Evolutionary conservation across 2,329 filamentous ascomycete species (phyloP), one percentile per base, ranked within the genome.

Genomic region (Fusarium continuum): DNA sequence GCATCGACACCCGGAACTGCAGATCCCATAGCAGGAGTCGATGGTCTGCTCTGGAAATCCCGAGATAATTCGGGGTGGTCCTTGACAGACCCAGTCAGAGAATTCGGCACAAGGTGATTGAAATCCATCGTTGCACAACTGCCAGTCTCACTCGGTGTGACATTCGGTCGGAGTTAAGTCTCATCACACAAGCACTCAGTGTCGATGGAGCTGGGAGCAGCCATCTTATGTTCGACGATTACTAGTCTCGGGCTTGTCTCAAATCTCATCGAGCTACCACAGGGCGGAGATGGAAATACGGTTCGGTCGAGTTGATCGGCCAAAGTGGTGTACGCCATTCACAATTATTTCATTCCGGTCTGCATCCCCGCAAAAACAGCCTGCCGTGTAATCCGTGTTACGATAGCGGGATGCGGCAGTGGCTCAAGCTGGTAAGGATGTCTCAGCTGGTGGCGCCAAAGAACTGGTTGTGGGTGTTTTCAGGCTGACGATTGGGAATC

Each of bases 81-180:
- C 38, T 61, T 67, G n/a, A 52, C 14, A 17, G 54, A 52, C 26
- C 50, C 58, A 8, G 54, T 55, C 32, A 56, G 49, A 29, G 65
- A 60, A 17, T 41, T 57, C 5, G 70, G 70, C 22, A 53, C 61
- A 16, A 72, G 67, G 31, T 71, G 70, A 31, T 40, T 62, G 26
- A 40, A 44, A 16, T 72, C 69, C 70, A 72, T 72, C 16, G 59
- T 61, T 54, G 53, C 49, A 63, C 56, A 17, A 43, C 11, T 35
- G 11, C 13, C 20, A 10, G 40, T 17, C 31, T 36, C 31, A 36
- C 32, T 38, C 32, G 14, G 32, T 39, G 47, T 25, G 14, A 26
- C 43, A 29, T 22, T 45, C 19, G 22, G 14, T 39, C 16, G 28
- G 23, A 28, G 11, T 22, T 49, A 41, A 32, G 44, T 55, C 43